Conservation (phyloP, 441 rosid genomes). For the Erysimum cheiri region DNA sequence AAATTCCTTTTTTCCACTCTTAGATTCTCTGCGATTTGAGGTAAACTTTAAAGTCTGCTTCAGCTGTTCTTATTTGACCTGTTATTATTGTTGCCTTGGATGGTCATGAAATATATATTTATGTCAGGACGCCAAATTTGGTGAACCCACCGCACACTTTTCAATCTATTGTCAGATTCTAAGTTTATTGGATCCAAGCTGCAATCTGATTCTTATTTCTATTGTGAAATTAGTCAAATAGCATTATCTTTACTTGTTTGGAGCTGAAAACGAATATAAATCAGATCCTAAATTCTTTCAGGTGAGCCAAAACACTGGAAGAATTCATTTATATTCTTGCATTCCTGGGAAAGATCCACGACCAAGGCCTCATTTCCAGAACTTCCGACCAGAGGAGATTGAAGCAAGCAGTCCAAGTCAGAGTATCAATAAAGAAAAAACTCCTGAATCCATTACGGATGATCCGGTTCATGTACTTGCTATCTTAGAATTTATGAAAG, state of each 20-base stretch:
- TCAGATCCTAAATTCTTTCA: slow-evolving; percentile 37
- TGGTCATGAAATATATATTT: slow-evolving; percentile 7
- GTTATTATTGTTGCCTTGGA: slow-evolving; percentile 20
- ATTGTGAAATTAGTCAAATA: slow-evolving; percentile 17
- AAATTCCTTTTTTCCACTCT: slow-evolving; percentile 44
- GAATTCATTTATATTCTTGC: slow-evolving; percentile 91
- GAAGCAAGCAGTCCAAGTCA: slow-evolving; percentile 49
- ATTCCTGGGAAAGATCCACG: slow-evolving; percentile 70
- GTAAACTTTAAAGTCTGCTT: slow-evolving; percentile 50
- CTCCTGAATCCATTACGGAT: slow-evolving; percentile 45
- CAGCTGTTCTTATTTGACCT: slow-evolving; percentile 15
- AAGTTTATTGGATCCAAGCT: slow-evolving; percentile 25
- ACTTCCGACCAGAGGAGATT: slow-evolving; percentile 83
- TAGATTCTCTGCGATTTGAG: slow-evolving; percentile 80
- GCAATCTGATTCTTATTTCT: slow-evolving; percentile 16
- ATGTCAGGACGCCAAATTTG: slow-evolving; percentile 23
- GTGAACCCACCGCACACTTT: slow-evolving; percentile 20
- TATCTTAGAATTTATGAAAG: slow-evolving; percentile 60
- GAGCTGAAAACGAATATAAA: slow-evolving; percentile 18
- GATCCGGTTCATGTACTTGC: slow-evolving; percentile 57
- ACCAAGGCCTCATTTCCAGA: slow-evolving; percentile 82
- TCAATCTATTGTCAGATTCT: not conserved
- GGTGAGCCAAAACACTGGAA: slow-evolving; percentile 94
- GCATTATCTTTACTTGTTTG: not conserved
- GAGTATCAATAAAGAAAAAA: slow-evolving; percentile 42